Base-by-base conservation (phyloP, 2,329 filamentous ascomycete species). In the Diaporthe ampelina region DNA sequence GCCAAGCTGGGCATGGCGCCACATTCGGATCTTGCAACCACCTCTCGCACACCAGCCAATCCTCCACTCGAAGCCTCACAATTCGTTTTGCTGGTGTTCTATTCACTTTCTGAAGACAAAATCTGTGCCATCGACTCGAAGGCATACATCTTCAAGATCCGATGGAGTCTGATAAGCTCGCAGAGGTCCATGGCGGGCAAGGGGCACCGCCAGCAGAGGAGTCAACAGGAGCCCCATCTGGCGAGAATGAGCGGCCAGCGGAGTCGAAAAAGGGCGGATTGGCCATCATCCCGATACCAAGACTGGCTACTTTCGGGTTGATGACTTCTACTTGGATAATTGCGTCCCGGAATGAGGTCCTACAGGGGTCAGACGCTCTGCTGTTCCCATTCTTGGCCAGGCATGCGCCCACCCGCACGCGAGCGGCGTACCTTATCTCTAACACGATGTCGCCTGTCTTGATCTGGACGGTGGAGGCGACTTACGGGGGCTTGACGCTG, bases 381-480 rank as follows among this genome's bases (percentile, higher is more conserved):
- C n/a, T 43, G 0, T 75, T 75, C 21, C 11, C 72, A 9, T 72
- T 74, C 61, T 74, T 75, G 29, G 68, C 72, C 52, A 43, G 32
- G 29, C 32, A 72, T 50, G 43, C 1, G 7, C 10, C 17, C n/a
- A 43, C 43, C 8, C 74, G 70, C 26, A 63, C 17, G 13, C 43
- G 40, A 9, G 72, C 68, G 19, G 32, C 45, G 4, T 71, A 57
- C 24, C 43, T 63, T 17, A 67, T 69, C 19, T 57, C 29, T 26
- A 72, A 70, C 48, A 21, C 72, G 67, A 45, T 58, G 40, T 74
- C 74, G 48, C 74, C 74, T n/a, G 24, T 74, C 17, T 48, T 75
- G 45, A 68, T 75, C 48, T 74, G 74, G 74, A 74, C 74, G 15
- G 19, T 74, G 13, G 74, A 75, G 48, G 56, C 54, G 6, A 61